These are phyloP conservation scores for Didymella glomerata DNA, from an alignment of 2,329 filamentous ascomycete genomes.

Conservation along the genomic window DNA sequence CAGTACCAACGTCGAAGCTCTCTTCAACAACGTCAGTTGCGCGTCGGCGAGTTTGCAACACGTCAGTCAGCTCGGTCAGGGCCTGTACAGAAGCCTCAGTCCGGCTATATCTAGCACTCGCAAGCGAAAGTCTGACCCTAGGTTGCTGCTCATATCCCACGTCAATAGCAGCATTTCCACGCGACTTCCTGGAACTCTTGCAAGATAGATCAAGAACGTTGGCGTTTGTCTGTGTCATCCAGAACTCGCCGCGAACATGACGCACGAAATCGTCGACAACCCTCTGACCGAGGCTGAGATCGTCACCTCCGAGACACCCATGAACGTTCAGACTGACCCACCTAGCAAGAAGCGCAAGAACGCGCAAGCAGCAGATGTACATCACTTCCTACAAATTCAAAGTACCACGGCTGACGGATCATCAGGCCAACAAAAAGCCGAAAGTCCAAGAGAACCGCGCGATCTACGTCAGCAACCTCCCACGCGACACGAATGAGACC, in stretches of 20 bases:
- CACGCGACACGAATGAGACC: conserved; percentile 76
- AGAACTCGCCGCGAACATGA: conserved; percentile 16
- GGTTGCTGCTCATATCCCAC: conserved; percentile 1
- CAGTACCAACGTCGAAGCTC: conserved; percentile 18
- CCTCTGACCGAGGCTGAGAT: conserved; percentile 26
- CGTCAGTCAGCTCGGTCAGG: background rate
- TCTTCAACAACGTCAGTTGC: conserved; percentile 5
- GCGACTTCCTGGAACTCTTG: background rate
- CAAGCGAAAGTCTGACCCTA: background rate
- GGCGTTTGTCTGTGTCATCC: background rate
- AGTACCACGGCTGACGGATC: conserved; percentile 27
- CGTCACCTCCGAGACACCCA: conserved; percentile 11
- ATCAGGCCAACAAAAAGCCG: conserved; percentile 41
- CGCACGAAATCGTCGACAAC: conserved; percentile 27
- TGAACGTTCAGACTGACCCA: conserved; percentile 16
- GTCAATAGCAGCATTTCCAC: conserved; percentile 3
- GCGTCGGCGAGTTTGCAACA: background rate
- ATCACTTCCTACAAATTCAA: background rate
- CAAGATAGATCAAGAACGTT: background rate
- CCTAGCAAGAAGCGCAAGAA: conserved; percentile 40
- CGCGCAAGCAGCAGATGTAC: conserved; percentile 30
- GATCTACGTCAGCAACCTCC: conserved; percentile 89
- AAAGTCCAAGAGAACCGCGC: conserved; percentile 75
- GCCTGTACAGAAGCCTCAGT: background rate
- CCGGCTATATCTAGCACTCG: background rate